Evolutionary conservation across 1,284 basidiomycete genomes (phyloP).

Genomic region (Cryptococcus depauperatus): DNA sequence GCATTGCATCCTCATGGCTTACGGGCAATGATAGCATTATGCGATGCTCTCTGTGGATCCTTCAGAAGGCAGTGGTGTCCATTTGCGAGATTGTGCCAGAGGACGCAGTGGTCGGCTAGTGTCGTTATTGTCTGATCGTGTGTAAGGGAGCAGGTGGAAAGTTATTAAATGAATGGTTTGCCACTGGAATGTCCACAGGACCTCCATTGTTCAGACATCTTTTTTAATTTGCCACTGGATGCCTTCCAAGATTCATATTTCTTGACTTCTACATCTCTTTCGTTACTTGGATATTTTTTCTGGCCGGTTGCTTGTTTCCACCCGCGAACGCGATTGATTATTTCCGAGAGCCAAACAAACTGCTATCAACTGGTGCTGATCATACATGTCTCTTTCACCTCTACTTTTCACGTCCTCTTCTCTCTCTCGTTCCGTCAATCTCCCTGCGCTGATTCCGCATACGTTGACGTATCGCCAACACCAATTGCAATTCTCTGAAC

Average conservation of each 20-base stretch:
- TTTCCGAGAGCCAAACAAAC: neutral
- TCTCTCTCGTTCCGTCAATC: conserved; percentile 11
- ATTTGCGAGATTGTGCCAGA: no score
- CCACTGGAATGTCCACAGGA: neutral
- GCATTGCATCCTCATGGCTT: no score
- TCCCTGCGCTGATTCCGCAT: conserved; percentile 10
- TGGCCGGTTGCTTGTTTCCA: neutral
- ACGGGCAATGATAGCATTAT: no score
- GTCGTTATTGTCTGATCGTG: no score
- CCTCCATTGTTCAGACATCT: neutral
- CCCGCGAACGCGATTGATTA: neutral
- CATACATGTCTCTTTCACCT: no score
- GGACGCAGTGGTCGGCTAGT: no score
- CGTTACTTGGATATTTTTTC: neutral
- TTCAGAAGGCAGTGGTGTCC: no score
- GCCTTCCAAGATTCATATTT: neutral
- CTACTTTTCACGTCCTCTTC: no score
- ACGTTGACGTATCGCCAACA: conserved; percentile 3
- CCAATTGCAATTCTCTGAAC: conserved; percentile 6
- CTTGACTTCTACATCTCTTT: neutral
- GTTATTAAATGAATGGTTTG: neutral
- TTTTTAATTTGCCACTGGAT: neutral
- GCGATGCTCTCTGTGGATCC: no score
- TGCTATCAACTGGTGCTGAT: neutral
- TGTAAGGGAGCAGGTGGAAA: no score